Evolutionary conservation across 176 grass and related monocot genomes (phyloP), one percentile per base, ranked within the genome.

Genomic region (Phoenix roebelenii): DNA sequence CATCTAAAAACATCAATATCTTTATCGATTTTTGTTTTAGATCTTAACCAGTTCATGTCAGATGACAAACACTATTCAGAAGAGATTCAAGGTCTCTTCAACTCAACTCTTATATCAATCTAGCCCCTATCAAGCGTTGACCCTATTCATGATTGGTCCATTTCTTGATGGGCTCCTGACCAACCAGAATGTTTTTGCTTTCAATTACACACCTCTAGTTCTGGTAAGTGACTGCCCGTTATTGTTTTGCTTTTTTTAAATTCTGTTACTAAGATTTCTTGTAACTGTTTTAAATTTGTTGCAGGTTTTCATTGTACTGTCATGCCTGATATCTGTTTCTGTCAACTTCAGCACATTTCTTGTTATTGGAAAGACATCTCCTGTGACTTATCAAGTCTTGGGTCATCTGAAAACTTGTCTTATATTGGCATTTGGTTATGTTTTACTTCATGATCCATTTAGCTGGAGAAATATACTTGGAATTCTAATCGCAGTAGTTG

Each of bases 21-120:
- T 44, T 44, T 44, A 44, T 44, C 1, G 1, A 14, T 35, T n/a
- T 32, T 26, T 60, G 58, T 26, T 17, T 19, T 55, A 22, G 3
- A 55, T 29, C 57, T 72, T 72, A 58, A 72, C 69, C 57, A 72
- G 7, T 53, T 32, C 18, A 32, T 22, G 4, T 25, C 49, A 72
- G 69, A 72, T 72, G 69, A 72, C 69, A 53, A 72, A 72, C 57
- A 61, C 69, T 60, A 72, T 72, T 19, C 57, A 72, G 49, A 72
- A 72, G 57, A 61, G 25, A 18, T 72, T 60, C 54, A 72, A 72
- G 10, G 69, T 72, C 22, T 72, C 69, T 25, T 72, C 69, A 3
- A 72, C 69, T 12, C 69, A 72, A 25, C 69, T 72, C 5, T 35
- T 72, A 57, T 72, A 61, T 61, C 57, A 61, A 22, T 72, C 69